phyloP scores from a whole-genome alignment of 2,329 filamentous ascomycete species.

The Phialocephala sp. region DNA sequence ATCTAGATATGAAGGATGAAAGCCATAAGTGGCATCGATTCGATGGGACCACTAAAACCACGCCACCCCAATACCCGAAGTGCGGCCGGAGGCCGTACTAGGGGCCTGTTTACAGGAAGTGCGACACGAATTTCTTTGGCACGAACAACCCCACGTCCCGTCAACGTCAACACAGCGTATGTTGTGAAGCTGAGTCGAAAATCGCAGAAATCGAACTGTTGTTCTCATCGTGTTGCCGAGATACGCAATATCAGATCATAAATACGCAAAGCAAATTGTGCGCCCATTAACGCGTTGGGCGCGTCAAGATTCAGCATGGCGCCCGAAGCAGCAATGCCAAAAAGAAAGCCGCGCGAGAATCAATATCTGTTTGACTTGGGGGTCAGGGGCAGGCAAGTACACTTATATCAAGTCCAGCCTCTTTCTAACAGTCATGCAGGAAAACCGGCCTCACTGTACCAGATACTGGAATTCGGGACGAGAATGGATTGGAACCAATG shows the following conservation, averaged over 20 bases:
- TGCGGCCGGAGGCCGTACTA: neutral
- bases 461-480: constrained; percentile 82
- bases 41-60: too few species aligned
- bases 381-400: constrained; percentile 53
- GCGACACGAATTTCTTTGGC: constrained; percentile 3
- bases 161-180: constrained; percentile 6
- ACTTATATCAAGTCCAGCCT: constrained; percentile 19
- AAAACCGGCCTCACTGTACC: constrained; percentile 87
- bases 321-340: constrained; percentile 29
- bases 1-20: too few species aligned
- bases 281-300: constrained; percentile 6
- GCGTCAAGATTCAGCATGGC: constrained; percentile 24
- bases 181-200: neutral
- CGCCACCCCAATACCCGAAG: too few species aligned
- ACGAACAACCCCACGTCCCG: constrained; percentile 1
- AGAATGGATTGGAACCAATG: constrained; percentile 88
- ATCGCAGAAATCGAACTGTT: neutral
- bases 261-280: neutral
- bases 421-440: constrained; percentile 52
- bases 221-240: neutral
- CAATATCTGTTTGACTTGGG: constrained; percentile 58
- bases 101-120: neutral
- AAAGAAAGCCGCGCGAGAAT: constrained; percentile 45
- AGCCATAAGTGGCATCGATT: too few species aligned
- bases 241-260: neutral